phyloP scores from a whole-genome alignment of 306 rosid species.

The Ormosia semicastrata region DNA sequence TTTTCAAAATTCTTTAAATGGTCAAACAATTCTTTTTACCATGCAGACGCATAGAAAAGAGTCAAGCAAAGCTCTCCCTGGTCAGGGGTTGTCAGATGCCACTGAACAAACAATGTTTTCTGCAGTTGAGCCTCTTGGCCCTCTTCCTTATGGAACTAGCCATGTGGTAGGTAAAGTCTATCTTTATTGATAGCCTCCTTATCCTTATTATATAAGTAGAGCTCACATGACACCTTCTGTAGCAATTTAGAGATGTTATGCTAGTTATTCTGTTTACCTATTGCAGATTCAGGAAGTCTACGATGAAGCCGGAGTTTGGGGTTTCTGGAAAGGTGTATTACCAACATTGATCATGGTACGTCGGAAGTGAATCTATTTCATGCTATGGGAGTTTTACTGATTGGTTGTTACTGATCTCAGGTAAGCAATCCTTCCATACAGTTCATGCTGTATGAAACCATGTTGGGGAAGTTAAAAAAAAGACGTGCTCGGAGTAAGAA shows the following conservation, averaged over 20 bases:
- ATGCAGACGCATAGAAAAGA: constrained; percentile 73
- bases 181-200: neutral
- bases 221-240: neutral
- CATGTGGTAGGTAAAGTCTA: constrained; percentile 61
- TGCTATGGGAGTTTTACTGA: constrained; percentile 35
- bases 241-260: neutral
- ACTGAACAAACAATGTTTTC: constrained; percentile 44
- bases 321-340: constrained; percentile 95
- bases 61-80: constrained; percentile 36
- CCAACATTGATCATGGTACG: constrained; percentile 95
- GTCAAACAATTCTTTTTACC: neutral
- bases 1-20: neutral
- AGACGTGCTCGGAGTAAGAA: constrained; percentile 46
- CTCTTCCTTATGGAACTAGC: constrained; percentile 64
- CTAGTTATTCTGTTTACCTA: neutral
- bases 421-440: constrained; percentile 98
- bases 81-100: constrained; percentile 30
- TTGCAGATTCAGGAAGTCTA: constrained; percentile 82
- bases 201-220: neutral
- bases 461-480: constrained; percentile 71
- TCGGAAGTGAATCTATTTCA: constrained; percentile 33
- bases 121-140: constrained; percentile 63
- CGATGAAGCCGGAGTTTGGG: constrained; percentile 71
- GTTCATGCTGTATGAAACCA: constrained; percentile 93
- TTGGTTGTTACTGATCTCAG: constrained; percentile 50